Conservation (phyloP, 495 filamentous ascomycete genomes). For the Penicillium coprophilum region DNA sequence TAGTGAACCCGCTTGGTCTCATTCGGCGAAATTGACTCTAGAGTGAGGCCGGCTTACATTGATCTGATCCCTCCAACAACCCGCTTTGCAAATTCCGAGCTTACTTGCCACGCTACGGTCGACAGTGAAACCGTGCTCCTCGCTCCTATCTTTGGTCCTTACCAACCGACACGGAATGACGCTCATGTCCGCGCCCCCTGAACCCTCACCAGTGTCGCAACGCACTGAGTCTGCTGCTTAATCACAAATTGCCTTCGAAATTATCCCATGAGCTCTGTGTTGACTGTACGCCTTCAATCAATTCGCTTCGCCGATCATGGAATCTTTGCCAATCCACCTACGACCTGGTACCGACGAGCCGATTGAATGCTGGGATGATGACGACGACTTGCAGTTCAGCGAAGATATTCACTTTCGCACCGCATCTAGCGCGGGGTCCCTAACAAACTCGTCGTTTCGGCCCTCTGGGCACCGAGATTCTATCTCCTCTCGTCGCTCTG, state of each 20-base stretch:
- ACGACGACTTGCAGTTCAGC: conserved; percentile 72
- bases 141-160: conserved; percentile 6
- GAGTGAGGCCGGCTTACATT: neutral
- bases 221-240: conserved; percentile 27
- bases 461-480: conserved; percentile 65
- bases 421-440: conserved; percentile 58
- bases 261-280: neutral
- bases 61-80: neutral
- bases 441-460: conserved; percentile 50
- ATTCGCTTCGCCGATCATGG: conserved; percentile 41
- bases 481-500: conserved; percentile 72
- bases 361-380: conserved; percentile 88
- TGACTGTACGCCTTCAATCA: neutral
- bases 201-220: conserved; percentile 25
- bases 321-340: conserved; percentile 56
- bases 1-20: neutral
- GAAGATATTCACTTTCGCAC: conserved; percentile 68
- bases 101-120: neutral
- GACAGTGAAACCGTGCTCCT: neutral
- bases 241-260: conserved; percentile 1
- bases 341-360: conserved; percentile 55
- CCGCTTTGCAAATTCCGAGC: neutral
- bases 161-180: conserved; percentile 37
- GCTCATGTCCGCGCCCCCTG: conserved; percentile 21
- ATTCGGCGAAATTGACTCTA: conserved; percentile 4